Evolutionary conservation across 2,329 filamentous ascomycete genomes (phyloP), one percentile per base, ranked within the genome.

Genomic region (Epichloe elymi): DNA sequence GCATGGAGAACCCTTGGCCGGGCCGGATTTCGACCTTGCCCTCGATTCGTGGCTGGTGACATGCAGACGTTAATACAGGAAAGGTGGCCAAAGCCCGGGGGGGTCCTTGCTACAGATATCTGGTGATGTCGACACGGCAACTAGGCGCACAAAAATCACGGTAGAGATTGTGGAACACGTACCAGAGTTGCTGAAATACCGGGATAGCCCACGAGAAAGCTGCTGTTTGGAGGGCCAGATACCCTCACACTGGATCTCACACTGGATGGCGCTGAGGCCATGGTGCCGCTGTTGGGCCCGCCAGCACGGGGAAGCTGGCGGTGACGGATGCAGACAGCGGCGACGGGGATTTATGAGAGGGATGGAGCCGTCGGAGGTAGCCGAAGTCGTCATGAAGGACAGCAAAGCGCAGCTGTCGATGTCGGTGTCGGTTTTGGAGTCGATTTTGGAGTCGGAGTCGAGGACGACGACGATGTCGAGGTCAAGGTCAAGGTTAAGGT

Each of bases 171-270:
- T 51, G 43, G 52, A 17, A 44, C 45, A 80, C 88, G 71, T 78
- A 96, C 90, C 80, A 96, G 71, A 38, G 93, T 98, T 63, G 93
- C 93, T 51, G 91, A 96, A 69, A 98, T 97, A 60, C 93, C 93
- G 51, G 93, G 93, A 69, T 97, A 98, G 61, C 93, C 93, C 60
- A 97, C 88, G 57, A 97, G 78, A 66, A 95, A 96, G 71, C 87
- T 93, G 71, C 88, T 93, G 72, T 98, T 98, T 61, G 93, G 90
- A 66, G 90, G 90, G 66, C 93, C 93, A 59, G 89, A 95, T 71
- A 98, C 89, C 78, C 93, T 86, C 74, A 98, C 93, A 70, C 62
- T 68, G 56, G 67, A 67, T 52, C 93, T 86, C 74, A 98, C 93
- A 70, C 62, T 68, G 56, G 67, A 67, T 52, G 65, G 62, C 53